Conservation (phyloP, 768 basidiomycete genomes). For the Mycena latifolia region DNA sequence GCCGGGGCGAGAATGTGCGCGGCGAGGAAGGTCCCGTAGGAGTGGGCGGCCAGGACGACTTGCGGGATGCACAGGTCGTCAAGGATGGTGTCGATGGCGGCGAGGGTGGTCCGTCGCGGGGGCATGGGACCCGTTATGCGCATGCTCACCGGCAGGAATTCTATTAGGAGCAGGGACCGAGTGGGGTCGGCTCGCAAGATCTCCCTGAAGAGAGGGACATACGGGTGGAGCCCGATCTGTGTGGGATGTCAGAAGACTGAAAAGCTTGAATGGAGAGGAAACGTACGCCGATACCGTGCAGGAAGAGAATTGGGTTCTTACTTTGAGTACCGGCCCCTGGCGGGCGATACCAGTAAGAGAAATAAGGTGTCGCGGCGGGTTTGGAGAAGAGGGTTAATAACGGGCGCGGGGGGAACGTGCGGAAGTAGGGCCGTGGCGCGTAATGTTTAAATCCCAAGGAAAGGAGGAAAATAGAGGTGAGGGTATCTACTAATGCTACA, state of each 20-base stretch:
- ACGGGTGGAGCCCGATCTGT: conserved; percentile 75
- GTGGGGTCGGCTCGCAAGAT: conserved; percentile 58
- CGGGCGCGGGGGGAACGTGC: conserved; percentile 67
- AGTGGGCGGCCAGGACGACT: conserved; percentile 66
- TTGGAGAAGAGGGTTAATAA: conserved; percentile 58
- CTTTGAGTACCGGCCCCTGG: conserved; percentile 54
- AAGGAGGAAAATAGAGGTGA: conserved; percentile 54
- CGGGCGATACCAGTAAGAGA: conserved; percentile 56
- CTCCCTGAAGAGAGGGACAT: conserved; percentile 63
- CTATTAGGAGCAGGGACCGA: conserved; percentile 69
- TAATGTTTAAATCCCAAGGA: conserved; percentile 68
- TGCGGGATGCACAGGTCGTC: conserved; percentile 51
- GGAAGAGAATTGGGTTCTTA: conserved; percentile 69
- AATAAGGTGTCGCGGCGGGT: conserved; percentile 50
- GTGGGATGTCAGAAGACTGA: neutral
- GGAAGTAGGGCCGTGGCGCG: conserved; percentile 49
- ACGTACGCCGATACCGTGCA: conserved; percentile 78
- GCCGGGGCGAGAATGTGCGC: conserved; percentile 59
- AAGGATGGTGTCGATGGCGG: conserved; percentile 59
- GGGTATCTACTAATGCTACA: conserved; percentile 62
- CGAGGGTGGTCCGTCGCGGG: conserved; percentile 52
- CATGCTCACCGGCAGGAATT: conserved; percentile 71
- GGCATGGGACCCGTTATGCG: conserved; percentile 69
- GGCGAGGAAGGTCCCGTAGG: conserved; percentile 71
- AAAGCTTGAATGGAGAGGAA: neutral